Conservation (phyloP, 345 rosid genomes). For the Rhizophora mangle region DNA sequence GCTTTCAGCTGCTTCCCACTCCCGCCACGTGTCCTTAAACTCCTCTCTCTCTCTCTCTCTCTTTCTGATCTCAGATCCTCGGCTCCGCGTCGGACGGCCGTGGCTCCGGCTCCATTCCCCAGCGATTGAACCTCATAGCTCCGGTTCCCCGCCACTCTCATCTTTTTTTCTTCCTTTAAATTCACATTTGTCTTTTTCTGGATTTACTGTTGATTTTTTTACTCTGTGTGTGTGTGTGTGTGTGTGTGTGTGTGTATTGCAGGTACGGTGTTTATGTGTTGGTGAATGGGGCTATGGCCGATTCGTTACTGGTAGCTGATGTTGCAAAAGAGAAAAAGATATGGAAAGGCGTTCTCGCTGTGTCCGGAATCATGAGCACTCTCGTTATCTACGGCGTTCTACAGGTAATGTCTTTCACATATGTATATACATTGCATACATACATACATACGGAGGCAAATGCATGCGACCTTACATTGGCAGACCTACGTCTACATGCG, state of each 20-base stretch:
- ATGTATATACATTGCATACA: background rate
- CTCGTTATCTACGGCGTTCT: conserved; percentile 89
- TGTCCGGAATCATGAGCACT: conserved; percentile 48
- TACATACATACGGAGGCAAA: background rate
- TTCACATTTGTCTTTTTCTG: background rate
- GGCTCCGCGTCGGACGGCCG: background rate
- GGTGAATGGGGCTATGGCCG: conserved; percentile 65
- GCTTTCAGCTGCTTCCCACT: too few relatives aligned
- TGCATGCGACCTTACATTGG: background rate
- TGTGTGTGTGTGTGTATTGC: too few relatives aligned
- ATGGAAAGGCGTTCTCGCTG: conserved; percentile 73
- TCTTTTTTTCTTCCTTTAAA: background rate
- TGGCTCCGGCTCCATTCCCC: background rate
- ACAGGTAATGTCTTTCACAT: conserved; percentile 40
- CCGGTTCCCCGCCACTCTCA: background rate
- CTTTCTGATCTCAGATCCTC: conserved; percentile 10
- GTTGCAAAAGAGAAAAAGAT: conserved; percentile 48
- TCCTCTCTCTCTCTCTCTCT: background rate
- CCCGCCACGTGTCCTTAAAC: background rate
- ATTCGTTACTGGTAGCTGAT: conserved; percentile 33
- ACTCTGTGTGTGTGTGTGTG: too few relatives aligned
- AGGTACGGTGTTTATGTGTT: conserved; percentile 5
- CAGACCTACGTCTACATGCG: too few relatives aligned
- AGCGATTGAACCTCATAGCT: background rate
- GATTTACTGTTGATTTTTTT: background rate